Evolutionary conservation across 148 eudicot species (phyloP).

Genomic region (Rhododendron vialii): DNA sequence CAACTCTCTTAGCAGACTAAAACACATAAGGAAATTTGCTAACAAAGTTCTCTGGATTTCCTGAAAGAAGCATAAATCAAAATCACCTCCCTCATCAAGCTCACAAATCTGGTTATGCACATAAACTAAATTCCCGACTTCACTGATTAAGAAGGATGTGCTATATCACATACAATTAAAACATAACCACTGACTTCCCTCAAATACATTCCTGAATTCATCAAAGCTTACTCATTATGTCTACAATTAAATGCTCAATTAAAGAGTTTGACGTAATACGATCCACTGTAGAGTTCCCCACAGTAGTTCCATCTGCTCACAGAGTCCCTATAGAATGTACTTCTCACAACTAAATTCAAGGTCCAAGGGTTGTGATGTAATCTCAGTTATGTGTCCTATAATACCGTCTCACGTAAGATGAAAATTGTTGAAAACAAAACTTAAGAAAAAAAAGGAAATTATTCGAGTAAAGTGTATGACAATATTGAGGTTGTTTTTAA

Average conservation of each 20-base stretch:
- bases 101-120: not conserved
- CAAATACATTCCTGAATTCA: not conserved
- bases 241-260: not conserved
- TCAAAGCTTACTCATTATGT: not conserved
- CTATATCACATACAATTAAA: not conserved
- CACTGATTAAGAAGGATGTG: not conserved
- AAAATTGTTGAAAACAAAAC: not conserved
- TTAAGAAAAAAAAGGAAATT: not conserved
- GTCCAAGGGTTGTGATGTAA: not conserved
- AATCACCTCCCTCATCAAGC: conserved; percentile 4
- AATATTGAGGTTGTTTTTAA: no score
- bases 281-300: not conserved
- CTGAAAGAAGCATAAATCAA: not conserved
- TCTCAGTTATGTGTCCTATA: not conserved
- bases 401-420: not conserved
- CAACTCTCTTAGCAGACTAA: not conserved
- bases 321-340: not conserved
- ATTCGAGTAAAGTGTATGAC: not conserved
- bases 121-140: not conserved
- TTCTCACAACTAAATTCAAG: not conserved
- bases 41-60: not conserved
- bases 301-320: not conserved
- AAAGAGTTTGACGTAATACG: not conserved
- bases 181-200: not conserved
- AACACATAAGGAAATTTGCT: not conserved